phyloP scores from a whole-genome alignment of 306 rosid genomes.

The Lathyrus aphaca region DNA sequence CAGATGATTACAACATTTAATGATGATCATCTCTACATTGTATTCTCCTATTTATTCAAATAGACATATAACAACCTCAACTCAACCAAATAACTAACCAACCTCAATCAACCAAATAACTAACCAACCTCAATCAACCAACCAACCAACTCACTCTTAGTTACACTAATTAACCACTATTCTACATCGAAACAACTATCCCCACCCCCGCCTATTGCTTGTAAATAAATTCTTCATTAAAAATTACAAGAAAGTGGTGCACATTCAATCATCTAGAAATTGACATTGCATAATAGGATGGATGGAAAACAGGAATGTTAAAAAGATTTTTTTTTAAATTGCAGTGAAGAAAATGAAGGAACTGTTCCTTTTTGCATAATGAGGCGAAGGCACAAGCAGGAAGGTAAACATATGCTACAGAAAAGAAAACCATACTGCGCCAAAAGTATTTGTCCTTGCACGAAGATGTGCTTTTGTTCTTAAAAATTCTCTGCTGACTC shows the following conservation, averaged over 20 bases:
- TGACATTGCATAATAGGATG: conserved; percentile 22
- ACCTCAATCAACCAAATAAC: too few relatives aligned
- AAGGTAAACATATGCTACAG: conserved; percentile 30
- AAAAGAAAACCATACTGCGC: conserved; percentile 74
- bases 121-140: too few relatives aligned
- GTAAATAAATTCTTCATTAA: conserved; percentile 8
- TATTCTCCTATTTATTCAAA: too few relatives aligned
- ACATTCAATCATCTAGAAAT: conserved; percentile 25
- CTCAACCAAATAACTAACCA: too few relatives aligned
- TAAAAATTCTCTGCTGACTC: conserved; percentile 85
- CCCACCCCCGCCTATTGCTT: background rate
- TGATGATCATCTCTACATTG: too few relatives aligned
- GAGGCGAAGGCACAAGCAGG: conserved; percentile 22
- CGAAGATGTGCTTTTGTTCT: conserved; percentile 98
- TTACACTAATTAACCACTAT: too few relatives aligned
- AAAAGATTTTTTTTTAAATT: conserved; percentile 26
- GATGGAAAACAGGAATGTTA: conserved; percentile 25
- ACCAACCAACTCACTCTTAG: too few relatives aligned
- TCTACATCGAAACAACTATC: too few relatives aligned
- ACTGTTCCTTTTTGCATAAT: conserved; percentile 27
- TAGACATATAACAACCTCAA: too few relatives aligned
- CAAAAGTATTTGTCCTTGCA: conserved; percentile 91
- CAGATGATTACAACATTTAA: too few relatives aligned
- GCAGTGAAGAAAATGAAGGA: conserved; percentile 3
- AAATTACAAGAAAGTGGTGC: conserved; percentile 9